Evolutionary conservation across 2,329 filamentous ascomycete species (phyloP), one percentile per base, ranked within the genome.

Genomic region (Neonectria neomacrospora): DNA sequence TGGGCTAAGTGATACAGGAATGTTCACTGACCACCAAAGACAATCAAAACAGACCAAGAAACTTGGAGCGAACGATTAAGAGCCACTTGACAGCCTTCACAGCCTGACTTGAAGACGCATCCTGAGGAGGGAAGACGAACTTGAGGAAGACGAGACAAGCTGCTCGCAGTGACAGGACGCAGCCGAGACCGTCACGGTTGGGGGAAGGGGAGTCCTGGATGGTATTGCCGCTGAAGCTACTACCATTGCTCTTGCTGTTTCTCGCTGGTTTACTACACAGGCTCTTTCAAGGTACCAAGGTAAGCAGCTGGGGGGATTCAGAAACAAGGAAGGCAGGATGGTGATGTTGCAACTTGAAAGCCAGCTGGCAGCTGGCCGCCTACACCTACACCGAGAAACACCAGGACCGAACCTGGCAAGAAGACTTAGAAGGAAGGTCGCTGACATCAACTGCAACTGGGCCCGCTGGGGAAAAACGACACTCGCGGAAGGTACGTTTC

Each of bases 31-130:
- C 45, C 47, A 55, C 64, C 55, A 64, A 66, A 63, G 48, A 52
- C 45, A 69, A 52, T 62, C 37, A 67, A 74, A 64, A 64, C 65
- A 65, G 55, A 64, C 58, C 42, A 54, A 59, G 63, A 69, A 68
- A 62, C 58, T 34, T 50, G 58, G 44, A 57, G 51, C 60, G 61
- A 63, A 58, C 48, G 60, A 66, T 67, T 58, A 56, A 44, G 67
- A 67, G 65, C 67, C 67, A 65, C 61, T 64, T 66, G 66, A 62
- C 65, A 65, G 63, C 60, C 52, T 52, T 64, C 59, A 63, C 66
- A 65, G 55, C 56, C 59, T 54, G 60, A 58, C 42, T 54, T 58
- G 54, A 57, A 45, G 55, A 61, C 42, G 53, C 66, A 69, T 72
- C 56, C 54, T 68, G 45, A 37, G 22, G 51, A 48, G 44, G 26